Evolutionary conservation across 2,329 filamentous ascomycete genomes (phyloP).

Genomic region (Xylogone sp.): DNA sequence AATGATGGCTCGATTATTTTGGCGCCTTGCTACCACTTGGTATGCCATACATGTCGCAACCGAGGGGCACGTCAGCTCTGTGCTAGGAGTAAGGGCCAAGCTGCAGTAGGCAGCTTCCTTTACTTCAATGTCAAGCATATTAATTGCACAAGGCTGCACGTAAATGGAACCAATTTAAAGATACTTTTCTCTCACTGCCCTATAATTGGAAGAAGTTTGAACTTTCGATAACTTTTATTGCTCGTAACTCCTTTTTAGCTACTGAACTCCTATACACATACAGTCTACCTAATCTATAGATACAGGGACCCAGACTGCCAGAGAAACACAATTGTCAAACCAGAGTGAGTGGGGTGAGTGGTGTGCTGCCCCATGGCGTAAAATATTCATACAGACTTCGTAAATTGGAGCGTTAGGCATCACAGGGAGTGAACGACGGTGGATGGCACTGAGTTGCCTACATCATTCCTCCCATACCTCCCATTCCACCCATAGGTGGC

Average conservation of each 20-base stretch:
- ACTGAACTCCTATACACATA: neutral
- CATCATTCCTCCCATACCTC: slow-evolving; percentile 31
- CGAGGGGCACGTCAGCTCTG: too few species aligned
- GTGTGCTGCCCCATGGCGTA: neutral
- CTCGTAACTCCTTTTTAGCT: neutral
- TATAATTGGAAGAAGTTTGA: too few species aligned
- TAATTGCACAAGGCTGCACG: too few species aligned
- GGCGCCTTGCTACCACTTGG: too few species aligned
- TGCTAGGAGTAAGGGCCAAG: too few species aligned
- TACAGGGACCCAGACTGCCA: slow-evolving; percentile 23
- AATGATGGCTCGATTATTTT: too few species aligned
- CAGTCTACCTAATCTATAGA: neutral
- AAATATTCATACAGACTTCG: neutral
- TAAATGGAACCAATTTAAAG: too few species aligned
- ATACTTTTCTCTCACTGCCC: too few species aligned
- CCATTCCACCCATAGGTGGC: slow-evolving; percentile 56
- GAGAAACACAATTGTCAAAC: slow-evolving; percentile 24
- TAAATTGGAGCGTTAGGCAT: neutral
- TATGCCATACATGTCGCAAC: too few species aligned
- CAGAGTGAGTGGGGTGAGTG: slow-evolving; percentile 24
- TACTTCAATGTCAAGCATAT: too few species aligned
- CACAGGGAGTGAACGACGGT: neutral
- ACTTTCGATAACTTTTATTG: neutral
- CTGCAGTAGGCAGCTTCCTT: too few species aligned
- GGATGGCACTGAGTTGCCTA: slow-evolving; percentile 10